A percentile compares a stretch with the other conserved stretches of the same genome.
Conservation (phyloP, 495 filamentous ascomycete genomes). For the Annulohypoxylon nitens region DNA sequence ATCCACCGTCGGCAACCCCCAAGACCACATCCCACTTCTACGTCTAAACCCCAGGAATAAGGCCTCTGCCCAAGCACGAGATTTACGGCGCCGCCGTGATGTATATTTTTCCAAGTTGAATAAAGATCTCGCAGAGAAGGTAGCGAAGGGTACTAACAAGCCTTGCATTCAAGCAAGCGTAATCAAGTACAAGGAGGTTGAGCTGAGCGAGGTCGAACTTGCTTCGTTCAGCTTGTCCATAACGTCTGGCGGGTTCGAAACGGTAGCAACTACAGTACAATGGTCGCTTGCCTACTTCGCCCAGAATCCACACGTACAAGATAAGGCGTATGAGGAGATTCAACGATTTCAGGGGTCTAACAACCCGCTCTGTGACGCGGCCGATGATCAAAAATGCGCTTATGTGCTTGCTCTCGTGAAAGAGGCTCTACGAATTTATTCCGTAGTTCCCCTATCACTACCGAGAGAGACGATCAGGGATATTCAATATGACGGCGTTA, state of each 20-base stretch:
- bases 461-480: conserved; percentile 72
- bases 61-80: conserved; percentile 64
- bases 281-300: conserved; percentile 73
- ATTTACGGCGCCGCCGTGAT: conserved; percentile 71
- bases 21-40: conserved; percentile 74
- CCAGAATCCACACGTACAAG: conserved; percentile 70
- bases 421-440: conserved; percentile 71
- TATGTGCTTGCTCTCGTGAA: conserved; percentile 71
- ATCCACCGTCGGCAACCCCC: conserved; percentile 71
- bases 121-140: conserved; percentile 65
- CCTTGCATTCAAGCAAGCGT: conserved; percentile 76
- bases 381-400: conserved; percentile 72
- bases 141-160: conserved; percentile 70
- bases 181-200: conserved; percentile 71
- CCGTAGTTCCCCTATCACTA: conserved; percentile 71
- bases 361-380: conserved; percentile 67
- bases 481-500: conserved; percentile 66
- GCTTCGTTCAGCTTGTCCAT: conserved; percentile 73
- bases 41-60: conserved; percentile 68
- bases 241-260: conserved; percentile 73
- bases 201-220: conserved; percentile 70
- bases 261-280: conserved; percentile 71
- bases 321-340: conserved; percentile 69
- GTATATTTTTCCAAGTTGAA: conserved; percentile 69
- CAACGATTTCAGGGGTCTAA: conserved; percentile 64